These are phyloP conservation scores for Dichotomopilus funicola DNA, from an alignment of 2,329 filamentous ascomycete genomes.

Conservation along the genomic window DNA sequence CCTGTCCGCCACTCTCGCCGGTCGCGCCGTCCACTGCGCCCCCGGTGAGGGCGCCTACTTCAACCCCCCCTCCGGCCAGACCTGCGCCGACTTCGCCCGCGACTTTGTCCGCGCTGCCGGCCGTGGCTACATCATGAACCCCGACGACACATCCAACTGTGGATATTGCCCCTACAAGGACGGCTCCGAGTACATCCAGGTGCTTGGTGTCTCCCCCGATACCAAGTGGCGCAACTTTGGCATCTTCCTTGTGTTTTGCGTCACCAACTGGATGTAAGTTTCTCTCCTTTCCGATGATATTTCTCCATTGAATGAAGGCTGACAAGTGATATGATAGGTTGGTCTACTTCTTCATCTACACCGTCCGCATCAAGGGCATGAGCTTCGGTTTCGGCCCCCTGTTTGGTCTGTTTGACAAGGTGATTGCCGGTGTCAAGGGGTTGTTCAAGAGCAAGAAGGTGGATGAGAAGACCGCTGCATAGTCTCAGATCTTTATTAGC, in stretches of 20 bases:
- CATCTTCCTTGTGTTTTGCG: conserved; percentile 56
- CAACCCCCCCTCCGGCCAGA: conserved; percentile 49
- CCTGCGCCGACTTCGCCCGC: conserved; percentile 54
- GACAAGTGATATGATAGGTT: conserved; percentile 14
- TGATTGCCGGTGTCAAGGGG: conserved; percentile 11
- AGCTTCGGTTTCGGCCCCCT: conserved; percentile 25
- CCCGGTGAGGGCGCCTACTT: conserved; percentile 55
- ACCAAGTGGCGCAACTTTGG: conserved; percentile 62
- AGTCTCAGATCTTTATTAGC: background rate
- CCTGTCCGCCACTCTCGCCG: conserved; percentile 48
- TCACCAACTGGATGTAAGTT: conserved; percentile 52
- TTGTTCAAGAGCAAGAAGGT: conserved; percentile 7
- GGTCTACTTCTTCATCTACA: conserved; percentile 28
- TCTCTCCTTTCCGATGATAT: background rate
- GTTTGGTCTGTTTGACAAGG: conserved; percentile 15
- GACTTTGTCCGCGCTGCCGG: conserved; percentile 47
- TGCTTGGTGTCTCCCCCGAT: conserved; percentile 54
- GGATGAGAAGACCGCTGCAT: background rate
- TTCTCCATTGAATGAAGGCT: background rate
- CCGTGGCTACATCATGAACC: conserved; percentile 52
- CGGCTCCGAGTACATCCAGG: conserved; percentile 53
- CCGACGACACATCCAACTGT: conserved; percentile 53
- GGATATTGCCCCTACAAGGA: conserved; percentile 57
- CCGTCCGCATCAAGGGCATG: conserved; percentile 25
- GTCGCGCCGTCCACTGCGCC: conserved; percentile 49